Evolutionary conservation across 225 moss, liverwort and hornwort genomes (phyloP), one percentile per base, ranked within the genome.

Genomic region (Thuidium tamariscinum): DNA sequence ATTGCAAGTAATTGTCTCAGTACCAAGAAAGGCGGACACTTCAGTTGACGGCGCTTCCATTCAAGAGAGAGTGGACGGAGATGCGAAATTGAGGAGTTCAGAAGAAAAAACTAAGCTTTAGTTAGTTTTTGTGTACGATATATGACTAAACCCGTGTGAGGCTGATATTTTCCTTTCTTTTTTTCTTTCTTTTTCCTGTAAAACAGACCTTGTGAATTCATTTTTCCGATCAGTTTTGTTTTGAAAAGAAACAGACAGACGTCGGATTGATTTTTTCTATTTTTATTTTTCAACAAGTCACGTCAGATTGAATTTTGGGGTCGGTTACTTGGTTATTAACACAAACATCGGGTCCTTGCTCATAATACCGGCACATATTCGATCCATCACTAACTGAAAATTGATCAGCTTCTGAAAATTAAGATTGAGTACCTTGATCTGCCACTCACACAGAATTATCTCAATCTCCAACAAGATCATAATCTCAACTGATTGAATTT

Each of bases 391-490:
- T 79, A 89, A 86, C 79, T 84, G 74, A 83, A 79, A 87, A 87
- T 87, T 67, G 82, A 90, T 85, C 81, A 71, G 87, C 70, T 37
- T 82, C 55, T 77, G 77, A 89, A 87, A 63, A 71, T 37, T 17
- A 44, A 39, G 81, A 88, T 90, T 85, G 79, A 86, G 90, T 90
- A 90, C 88, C 76, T 67, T 88, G 90, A 90, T 90, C 74, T 86
- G 85, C 85, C 77, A 77, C 84, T 84, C 82, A 48, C 77, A 82
- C 80, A 61, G 67, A 88, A 67, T 90, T 90, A 68, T 86, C 83
- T 80, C 90, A 88, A 90, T 90, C 86, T 90, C 80, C 63, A 44
- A 75, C 77, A 52, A 86, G 67, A 88, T 90, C 88, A 88, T 83
- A 68, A 90, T 90, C 90, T 60, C 90, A 90, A 90, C 90, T 80